Percentiles rank a stretch among this genome's conserved stretches.
These are phyloP conservation scores for Boletellus ananas DNA, from an alignment of 768 basidiomycete species.

Conservation along the genomic window DNA sequence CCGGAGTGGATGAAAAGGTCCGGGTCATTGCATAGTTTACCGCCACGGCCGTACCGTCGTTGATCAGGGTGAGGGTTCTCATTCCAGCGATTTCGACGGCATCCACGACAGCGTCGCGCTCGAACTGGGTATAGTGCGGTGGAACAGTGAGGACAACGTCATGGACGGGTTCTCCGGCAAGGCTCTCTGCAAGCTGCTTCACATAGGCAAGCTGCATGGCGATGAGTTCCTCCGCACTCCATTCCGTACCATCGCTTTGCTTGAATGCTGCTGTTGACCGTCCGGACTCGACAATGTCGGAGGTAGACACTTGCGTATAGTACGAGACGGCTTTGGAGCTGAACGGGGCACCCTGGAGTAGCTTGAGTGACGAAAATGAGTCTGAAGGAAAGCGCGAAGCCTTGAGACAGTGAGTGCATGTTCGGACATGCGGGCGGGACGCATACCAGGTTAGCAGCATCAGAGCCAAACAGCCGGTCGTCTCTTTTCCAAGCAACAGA, in stretches of 20 bases:
- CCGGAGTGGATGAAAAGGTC: constrained; percentile 63
- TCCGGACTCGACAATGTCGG: constrained; percentile 48
- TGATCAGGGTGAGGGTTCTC: constrained; percentile 76
- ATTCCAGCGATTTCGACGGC: constrained; percentile 91
- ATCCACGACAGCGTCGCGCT: constrained; percentile 88
- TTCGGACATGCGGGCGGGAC: neutral
- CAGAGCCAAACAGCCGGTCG: constrained; percentile 85
- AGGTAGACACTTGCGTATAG: constrained; percentile 53
- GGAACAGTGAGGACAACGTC: constrained; percentile 92
- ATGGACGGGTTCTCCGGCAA: constrained; percentile 69
- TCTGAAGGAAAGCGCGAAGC: constrained; percentile 89
- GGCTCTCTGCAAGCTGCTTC: constrained; percentile 77
- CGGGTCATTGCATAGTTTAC: constrained; percentile 98
- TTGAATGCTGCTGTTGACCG: constrained; percentile 60
- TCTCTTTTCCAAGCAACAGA: constrained; percentile 89
- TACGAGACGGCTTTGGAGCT: constrained; percentile 57
- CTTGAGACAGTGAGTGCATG: constrained; percentile 37
- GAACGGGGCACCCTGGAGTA: constrained; percentile 69
- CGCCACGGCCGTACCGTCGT: constrained; percentile 93
- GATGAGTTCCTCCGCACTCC: constrained; percentile 85
- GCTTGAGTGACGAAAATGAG: constrained; percentile 82
- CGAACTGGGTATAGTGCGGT: constrained; percentile 83
- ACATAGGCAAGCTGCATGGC: constrained; percentile 94
- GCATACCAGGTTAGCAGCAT: constrained; percentile 85
- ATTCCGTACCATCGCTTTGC: constrained; percentile 62